Evolutionary conservation across 208 protist genomes (phyloP).

Genomic region (Crithidia bombi): DNA sequence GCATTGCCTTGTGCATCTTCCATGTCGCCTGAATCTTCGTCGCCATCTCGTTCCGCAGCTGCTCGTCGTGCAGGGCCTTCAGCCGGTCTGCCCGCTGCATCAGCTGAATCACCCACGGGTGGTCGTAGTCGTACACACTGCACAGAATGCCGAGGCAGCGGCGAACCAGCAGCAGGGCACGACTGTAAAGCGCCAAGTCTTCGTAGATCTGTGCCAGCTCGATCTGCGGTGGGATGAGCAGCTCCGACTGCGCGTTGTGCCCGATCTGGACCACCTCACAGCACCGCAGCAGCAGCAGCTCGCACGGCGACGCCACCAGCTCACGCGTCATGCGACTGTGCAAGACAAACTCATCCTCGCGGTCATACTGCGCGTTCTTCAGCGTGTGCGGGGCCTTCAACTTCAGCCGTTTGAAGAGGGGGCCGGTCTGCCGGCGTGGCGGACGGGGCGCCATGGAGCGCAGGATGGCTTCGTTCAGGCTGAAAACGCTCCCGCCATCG

Average conservation of each 20-base stretch:
- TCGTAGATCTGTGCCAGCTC: conserved; percentile 87
- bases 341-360: conserved; percentile 82
- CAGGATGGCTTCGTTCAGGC: conserved; percentile 77
- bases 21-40: conserved; percentile 86
- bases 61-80: conserved; percentile 42
- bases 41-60: conserved; percentile 56
- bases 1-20: conserved; percentile 82
- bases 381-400: conserved; percentile 43
- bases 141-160: conserved; percentile 85
- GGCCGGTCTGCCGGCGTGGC: conserved; percentile 62
- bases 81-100: conserved; percentile 59
- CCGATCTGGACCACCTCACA: conserved; percentile 86
- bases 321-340: conserved; percentile 83
- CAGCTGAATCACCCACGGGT: conserved; percentile 83
- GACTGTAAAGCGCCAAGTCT: conserved; percentile 74
- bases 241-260: conserved; percentile 81
- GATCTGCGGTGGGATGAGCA: conserved; percentile 78
- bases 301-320: conserved; percentile 80
- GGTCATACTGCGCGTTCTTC: conserved; percentile 21
- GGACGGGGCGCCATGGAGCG: conserved; percentile 70
- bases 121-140: conserved; percentile 88
- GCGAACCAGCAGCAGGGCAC: conserved; percentile 77
- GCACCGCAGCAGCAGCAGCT: conserved; percentile 84
- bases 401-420: conserved; percentile 55
- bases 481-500: conserved; percentile 66